phyloP scores from a whole-genome alignment of 306 rosid genomes.

The Medicago ruthenica region DNA sequence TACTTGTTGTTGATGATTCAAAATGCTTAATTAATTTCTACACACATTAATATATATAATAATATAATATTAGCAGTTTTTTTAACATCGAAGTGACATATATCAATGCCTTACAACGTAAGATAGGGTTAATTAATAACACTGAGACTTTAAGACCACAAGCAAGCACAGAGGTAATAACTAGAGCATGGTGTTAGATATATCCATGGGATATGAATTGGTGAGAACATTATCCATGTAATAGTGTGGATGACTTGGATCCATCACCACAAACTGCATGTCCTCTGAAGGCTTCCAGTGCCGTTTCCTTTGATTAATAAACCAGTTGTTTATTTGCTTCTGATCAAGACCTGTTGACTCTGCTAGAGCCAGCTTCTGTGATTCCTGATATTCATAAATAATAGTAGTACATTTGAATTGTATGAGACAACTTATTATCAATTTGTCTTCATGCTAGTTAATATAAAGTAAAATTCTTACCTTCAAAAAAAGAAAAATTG shows the following conservation, averaged over 20 bases:
- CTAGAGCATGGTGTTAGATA: constrained; percentile 72
- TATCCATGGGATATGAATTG: constrained; percentile 75
- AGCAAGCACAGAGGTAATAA: background rate
- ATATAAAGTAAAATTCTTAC: background rate
- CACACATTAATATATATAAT: constrained; percentile 5
- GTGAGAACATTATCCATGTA: constrained; percentile 75
- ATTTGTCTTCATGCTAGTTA: background rate
- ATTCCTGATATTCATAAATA: constrained; percentile 59
- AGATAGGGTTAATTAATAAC: background rate
- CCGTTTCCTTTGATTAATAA: constrained; percentile 92
- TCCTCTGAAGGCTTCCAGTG: constrained; percentile 99
- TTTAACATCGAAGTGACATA: background rate
- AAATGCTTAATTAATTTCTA: constrained; percentile 13
- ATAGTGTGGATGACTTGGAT: constrained; percentile 81
- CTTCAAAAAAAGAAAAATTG: no score
- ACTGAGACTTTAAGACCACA: background rate
- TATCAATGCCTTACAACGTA: background rate
- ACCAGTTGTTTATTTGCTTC: constrained; percentile 99
- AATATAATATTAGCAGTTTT: background rate
- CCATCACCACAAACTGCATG: constrained; percentile 95
- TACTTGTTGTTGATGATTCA: background rate
- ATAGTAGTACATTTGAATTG: background rate
- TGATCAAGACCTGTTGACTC: constrained; percentile 95
- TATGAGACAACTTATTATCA: background rate
- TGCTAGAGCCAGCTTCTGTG: constrained; percentile 91